Conservation (phyloP, 129 eudicot species). For the Kitagawia praeruptora region DNA sequence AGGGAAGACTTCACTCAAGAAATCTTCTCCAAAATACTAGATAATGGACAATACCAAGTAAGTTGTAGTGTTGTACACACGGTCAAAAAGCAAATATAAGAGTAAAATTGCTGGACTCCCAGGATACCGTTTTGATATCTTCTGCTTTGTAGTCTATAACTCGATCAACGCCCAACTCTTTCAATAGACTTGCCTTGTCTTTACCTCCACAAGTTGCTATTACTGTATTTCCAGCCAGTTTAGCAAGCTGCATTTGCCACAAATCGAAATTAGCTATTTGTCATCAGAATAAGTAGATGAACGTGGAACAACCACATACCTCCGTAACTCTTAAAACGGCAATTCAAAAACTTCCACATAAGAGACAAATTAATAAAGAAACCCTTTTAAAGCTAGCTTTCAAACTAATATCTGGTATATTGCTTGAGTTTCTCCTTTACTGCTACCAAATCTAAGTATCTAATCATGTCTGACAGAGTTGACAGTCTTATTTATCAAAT, state of each 20-base stretch:
- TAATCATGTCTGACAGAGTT: not conserved
- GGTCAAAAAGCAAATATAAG: not conserved
- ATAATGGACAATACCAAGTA: not conserved
- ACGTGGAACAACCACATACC: not conserved
- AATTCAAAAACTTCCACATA: not conserved
- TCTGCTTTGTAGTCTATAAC: conserved; percentile 86
- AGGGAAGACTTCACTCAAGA: not conserved
- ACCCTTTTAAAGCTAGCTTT: not conserved
- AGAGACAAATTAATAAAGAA: not conserved
- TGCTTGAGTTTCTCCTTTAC: not conserved
- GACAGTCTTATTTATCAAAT: not conserved
- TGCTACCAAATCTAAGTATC: not conserved
- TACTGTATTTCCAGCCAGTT: conserved; percentile 89
- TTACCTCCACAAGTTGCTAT: conserved; percentile 97
- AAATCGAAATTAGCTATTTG: conserved; percentile 3
- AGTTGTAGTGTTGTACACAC: not conserved
- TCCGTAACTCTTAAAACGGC: not conserved
- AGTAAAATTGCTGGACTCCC: not conserved
- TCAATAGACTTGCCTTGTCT: conserved; percentile 72
- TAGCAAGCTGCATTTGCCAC: conserved; percentile 57
- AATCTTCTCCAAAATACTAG: not conserved
- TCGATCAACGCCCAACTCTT: conserved; percentile 76
- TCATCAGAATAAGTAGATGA: not conserved
- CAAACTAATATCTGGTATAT: not conserved
- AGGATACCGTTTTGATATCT: conserved; percentile 56